phyloP scores from a whole-genome alignment of 345 rosid species.

The Brassica napus region DNA sequence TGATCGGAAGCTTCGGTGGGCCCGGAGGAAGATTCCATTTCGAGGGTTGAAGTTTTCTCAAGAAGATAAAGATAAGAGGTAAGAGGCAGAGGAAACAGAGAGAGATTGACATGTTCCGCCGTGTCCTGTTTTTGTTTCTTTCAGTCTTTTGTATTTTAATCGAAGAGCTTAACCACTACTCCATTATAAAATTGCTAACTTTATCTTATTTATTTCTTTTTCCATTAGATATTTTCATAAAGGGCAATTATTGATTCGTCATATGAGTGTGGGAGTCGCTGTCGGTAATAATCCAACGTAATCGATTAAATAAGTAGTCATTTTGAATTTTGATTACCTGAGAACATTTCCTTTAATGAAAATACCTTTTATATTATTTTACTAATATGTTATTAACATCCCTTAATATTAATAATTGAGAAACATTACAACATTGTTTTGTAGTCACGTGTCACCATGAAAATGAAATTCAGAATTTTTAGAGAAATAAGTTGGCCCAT shows the following conservation, averaged over 20 bases:
- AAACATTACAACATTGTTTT: no score
- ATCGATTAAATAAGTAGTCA: neutral
- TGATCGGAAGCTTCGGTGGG: constrained; percentile 18
- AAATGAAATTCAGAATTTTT: no score
- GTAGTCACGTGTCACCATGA: no score
- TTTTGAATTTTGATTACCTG: neutral
- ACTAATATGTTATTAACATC: no score
- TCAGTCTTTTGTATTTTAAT: neutral
- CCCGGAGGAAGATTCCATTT: constrained; percentile 22
- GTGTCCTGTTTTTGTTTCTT: neutral
- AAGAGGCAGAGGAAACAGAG: neutral
- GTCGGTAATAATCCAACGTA: neutral
- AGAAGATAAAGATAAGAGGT: constrained; percentile 7
- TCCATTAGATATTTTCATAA: neutral
- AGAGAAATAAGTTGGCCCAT: no score
- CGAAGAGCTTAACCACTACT: neutral
- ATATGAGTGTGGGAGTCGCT: neutral
- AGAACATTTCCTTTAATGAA: no score
- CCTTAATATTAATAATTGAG: no score
- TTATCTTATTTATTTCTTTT: neutral
- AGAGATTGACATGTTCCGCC: neutral
- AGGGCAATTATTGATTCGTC: neutral
- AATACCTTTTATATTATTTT: no score
- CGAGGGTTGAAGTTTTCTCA: neutral
- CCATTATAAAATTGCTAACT: neutral